These are phyloP conservation scores for Malus asiatica DNA, from an alignment of 306 rosid species.

Conservation along the genomic window DNA sequence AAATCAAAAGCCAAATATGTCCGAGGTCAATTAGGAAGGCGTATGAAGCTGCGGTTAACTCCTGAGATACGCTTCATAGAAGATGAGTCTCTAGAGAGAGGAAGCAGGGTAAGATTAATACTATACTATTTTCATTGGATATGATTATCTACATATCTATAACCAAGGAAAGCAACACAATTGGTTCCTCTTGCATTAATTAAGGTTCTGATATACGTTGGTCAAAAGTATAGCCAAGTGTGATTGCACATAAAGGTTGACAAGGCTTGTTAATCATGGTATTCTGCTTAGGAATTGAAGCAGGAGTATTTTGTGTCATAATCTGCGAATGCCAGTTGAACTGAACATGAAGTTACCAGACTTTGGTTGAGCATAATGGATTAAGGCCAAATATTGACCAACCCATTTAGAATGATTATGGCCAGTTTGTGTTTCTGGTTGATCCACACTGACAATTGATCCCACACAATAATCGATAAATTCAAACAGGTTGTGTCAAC, in stretches of 20 bases:
- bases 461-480: not conserved
- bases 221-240: not conserved
- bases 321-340: not conserved
- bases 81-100: slow-evolving; percentile 85
- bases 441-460: not conserved
- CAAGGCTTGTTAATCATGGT: not conserved
- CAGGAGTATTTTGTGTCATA: not conserved
- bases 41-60: slow-evolving; percentile 80
- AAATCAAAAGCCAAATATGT: slow-evolving; percentile 88
- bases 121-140: not conserved
- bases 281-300: not conserved
- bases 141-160: not conserved
- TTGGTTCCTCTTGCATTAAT: not conserved
- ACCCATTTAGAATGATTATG: not conserved
- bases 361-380: not conserved
- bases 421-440: not conserved
- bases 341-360: not conserved
- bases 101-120: slow-evolving; percentile 70
- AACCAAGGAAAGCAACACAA: not conserved
- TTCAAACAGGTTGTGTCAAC: not conserved
- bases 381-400: not conserved
- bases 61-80: slow-evolving; percentile 89
- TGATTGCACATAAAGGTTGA: slow-evolving; percentile 5
- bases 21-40: slow-evolving; percentile 70
- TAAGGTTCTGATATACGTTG: not conserved